Evolutionary conservation across 192 early-diverging fungal species (phyloP).

Genomic region (Gonapodya prolifera): DNA sequence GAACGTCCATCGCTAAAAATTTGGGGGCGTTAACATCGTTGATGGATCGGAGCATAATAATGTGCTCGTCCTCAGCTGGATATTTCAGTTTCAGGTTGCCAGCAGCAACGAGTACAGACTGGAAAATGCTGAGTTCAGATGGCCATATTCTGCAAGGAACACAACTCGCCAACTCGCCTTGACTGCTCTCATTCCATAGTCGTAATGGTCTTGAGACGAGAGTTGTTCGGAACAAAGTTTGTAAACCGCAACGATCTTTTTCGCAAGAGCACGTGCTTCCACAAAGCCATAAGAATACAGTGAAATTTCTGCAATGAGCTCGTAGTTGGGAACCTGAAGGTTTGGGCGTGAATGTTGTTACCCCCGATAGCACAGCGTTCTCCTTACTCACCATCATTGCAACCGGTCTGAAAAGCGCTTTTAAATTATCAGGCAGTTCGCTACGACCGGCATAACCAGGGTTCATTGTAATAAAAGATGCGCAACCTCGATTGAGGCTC

Average conservation of each 20-base stretch:
- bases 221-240: conserved; percentile 43
- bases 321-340: conserved; percentile 41
- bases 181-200: conserved; percentile 50
- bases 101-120: conserved; percentile 32
- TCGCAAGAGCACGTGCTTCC: conserved; percentile 31
- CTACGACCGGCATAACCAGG: conserved; percentile 46
- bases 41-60: conserved; percentile 40
- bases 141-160: conserved; percentile 34
- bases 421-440: conserved; percentile 48
- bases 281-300: conserved; percentile 51
- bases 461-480: conserved; percentile 51
- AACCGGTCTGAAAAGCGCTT: conserved; percentile 23
- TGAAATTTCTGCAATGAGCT: conserved; percentile 48
- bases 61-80: conserved; percentile 43
- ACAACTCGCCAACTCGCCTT: conserved; percentile 25
- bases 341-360: conserved; percentile 2
- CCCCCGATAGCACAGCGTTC: neutral
- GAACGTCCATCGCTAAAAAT: conserved; percentile 45
- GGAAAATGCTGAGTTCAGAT: conserved; percentile 31
- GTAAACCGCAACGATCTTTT: conserved; percentile 48
- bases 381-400: conserved; percentile 32
- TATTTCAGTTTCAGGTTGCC: conserved; percentile 46
- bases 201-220: conserved; percentile 25
- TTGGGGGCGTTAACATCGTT: conserved; percentile 50
- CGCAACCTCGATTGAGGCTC: conserved; percentile 33